phyloP scores from a whole-genome alignment of 2,329 filamentous ascomycete genomes.

The Mycogone perniciosa region DNA sequence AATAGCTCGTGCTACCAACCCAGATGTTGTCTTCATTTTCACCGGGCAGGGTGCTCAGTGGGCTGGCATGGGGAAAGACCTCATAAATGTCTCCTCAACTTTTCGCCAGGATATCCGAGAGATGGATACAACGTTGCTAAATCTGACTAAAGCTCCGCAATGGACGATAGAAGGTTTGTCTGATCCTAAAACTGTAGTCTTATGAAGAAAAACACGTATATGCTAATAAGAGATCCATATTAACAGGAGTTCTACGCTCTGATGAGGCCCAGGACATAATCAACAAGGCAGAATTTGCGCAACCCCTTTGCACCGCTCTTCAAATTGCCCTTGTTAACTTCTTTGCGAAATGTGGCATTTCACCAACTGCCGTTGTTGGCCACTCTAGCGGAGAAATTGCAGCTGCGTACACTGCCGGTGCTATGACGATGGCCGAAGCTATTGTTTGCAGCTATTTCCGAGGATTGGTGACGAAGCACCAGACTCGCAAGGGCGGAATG shows the following conservation, averaged over 20 bases:
- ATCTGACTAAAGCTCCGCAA: not conserved
- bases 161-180: not conserved
- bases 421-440: constrained; percentile 34
- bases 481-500: constrained; percentile 1
- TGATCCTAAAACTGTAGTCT: too few species aligned
- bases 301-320: constrained; percentile 33
- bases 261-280: not conserved
- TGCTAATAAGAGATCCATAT: not conserved
- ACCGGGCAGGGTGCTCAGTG: constrained; percentile 27
- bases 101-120: constrained; percentile 23
- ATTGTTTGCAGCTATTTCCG: constrained; percentile 41
- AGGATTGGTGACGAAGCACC: constrained; percentile 20
- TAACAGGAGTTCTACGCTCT: not conserved
- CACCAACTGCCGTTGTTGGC: constrained; percentile 29
- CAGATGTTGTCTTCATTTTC: constrained; percentile 18
- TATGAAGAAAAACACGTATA: not conserved
- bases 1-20: not conserved
- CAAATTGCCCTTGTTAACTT: constrained; percentile 38
- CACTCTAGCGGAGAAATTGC: constrained; percentile 39
- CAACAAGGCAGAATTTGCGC: constrained; percentile 29
- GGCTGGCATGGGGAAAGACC: constrained; percentile 25
- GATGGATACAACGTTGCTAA: constrained; percentile 1
- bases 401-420: constrained; percentile 35
- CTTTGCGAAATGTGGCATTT: constrained; percentile 32
- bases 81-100: constrained; percentile 21